A percentile compares a stretch with the other conserved stretches of the same genome.
These are phyloP conservation scores for Byssothecium circinans DNA, from an alignment of 2,329 filamentous ascomycete species.

Conservation along the genomic window DNA sequence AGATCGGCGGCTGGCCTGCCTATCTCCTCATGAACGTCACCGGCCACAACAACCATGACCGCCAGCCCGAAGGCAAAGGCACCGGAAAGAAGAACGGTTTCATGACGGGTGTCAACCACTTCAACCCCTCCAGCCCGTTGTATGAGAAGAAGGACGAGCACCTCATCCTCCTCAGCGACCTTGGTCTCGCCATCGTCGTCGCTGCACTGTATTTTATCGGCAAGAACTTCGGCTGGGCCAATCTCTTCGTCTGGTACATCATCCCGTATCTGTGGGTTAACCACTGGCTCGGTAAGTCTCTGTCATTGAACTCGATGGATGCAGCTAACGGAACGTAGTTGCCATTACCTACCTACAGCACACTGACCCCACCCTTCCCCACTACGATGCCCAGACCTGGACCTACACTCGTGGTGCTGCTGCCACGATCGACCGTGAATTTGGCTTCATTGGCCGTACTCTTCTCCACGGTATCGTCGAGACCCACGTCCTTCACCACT, in stretches of 20 bases:
- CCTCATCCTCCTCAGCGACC: constrained; percentile 81
- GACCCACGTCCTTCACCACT: constrained; percentile 97
- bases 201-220: constrained; percentile 68
- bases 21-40: constrained; percentile 93
- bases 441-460: constrained; percentile 89
- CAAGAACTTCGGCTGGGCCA: constrained; percentile 78
- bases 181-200: constrained; percentile 67
- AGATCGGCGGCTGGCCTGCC: constrained; percentile 89
- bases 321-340: constrained; percentile 57
- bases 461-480: constrained; percentile 96
- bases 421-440: constrained; percentile 95
- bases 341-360: constrained; percentile 98
- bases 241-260: constrained; percentile 93
- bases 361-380: constrained; percentile 90
- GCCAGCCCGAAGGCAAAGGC: constrained; percentile 89
- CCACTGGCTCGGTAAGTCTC: constrained; percentile 89
- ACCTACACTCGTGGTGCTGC: constrained; percentile 91
- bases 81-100: constrained; percentile 87
- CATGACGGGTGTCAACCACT: constrained; percentile 88
- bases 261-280: constrained; percentile 96
- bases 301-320: not conserved
- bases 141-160: constrained; percentile 91
- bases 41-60: constrained; percentile 91
- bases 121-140: constrained; percentile 81
- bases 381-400: constrained; percentile 86